phyloP scores from a whole-genome alignment of 176 grass and related monocot species.

The Lolium perenne region DNA sequence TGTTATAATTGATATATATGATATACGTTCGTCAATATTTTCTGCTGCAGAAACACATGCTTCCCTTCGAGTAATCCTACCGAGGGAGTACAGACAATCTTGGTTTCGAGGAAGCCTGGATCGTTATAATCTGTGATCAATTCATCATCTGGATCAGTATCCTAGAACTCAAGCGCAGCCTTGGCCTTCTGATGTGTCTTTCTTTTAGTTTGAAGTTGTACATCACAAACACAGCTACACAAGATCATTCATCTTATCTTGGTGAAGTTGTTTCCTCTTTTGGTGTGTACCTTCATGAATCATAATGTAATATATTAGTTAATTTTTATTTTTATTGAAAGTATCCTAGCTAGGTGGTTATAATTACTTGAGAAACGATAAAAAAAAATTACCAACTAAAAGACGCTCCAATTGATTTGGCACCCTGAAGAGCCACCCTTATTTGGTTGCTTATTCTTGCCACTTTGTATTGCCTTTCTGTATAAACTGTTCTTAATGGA shows the following conservation, averaged over 20 bases:
- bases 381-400: not conserved
- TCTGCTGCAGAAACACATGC: not conserved
- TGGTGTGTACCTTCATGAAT: not conserved
- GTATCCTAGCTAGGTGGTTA: too few relatives aligned
- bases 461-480: not conserved
- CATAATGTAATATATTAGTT: not conserved
- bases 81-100: not conserved
- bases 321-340: not conserved
- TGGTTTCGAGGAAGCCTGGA: not conserved
- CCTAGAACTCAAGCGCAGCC: too few relatives aligned
- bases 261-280: not conserved
- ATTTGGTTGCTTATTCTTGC: not conserved
- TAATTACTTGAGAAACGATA: not conserved
- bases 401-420: not conserved
- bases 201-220: not conserved
- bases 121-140: not conserved
- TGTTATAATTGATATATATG: too few relatives aligned
- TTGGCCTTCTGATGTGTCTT: too few relatives aligned
- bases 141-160: not conserved
- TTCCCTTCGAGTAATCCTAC: not conserved
- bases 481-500: too few relatives aligned
- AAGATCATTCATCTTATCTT: not conserved
- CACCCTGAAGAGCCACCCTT: not conserved
- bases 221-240: not conserved
- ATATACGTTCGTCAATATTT: too few relatives aligned